Percentiles rank a stretch among this genome's conserved stretches.
Evolutionary conservation across 495 filamentous ascomycete genomes (phyloP).

Genomic region (Cetradonia linearis): DNA sequence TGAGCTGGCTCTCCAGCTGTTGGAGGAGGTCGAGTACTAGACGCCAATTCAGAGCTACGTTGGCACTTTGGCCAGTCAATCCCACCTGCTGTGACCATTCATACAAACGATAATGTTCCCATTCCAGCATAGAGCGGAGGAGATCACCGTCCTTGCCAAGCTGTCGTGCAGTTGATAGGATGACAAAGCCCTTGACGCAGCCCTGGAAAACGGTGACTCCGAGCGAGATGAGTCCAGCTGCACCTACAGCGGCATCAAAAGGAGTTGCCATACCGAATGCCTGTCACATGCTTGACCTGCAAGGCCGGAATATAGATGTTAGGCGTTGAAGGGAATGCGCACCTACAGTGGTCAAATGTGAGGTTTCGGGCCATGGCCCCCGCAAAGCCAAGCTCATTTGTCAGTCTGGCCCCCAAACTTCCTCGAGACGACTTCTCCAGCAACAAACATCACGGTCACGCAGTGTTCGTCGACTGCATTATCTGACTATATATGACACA

Average conservation of each 20-base stretch:
- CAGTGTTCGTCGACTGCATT: too few relatives aligned
- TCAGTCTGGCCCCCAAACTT: too few relatives aligned
- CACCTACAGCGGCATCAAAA: conserved; percentile 1
- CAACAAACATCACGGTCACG: too few relatives aligned
- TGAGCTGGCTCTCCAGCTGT: conserved; percentile 14
- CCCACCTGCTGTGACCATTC: conserved; percentile 11
- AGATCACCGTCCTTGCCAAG: conserved; percentile 19
- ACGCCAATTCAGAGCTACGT: conserved; percentile 1
- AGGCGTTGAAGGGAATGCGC: too few relatives aligned
- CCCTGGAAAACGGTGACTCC: conserved; percentile 18
- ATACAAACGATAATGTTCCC: conserved; percentile 17
- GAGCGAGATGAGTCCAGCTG: conserved; percentile 15
- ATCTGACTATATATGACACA: too few relatives aligned
- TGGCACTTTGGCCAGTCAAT: neutral
- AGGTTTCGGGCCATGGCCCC: too few relatives aligned
- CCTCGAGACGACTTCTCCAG: too few relatives aligned
- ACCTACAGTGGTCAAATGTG: too few relatives aligned
- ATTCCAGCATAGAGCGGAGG: conserved; percentile 16
- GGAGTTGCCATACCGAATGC: too few relatives aligned
- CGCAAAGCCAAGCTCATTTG: too few relatives aligned
- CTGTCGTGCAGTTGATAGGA: conserved; percentile 17
- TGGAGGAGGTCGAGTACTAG: conserved; percentile 1
- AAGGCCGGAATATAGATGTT: too few relatives aligned
- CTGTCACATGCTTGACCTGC: too few relatives aligned
- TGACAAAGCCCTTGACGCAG: conserved; percentile 22